Base-by-base conservation (phyloP, 169 alveolate species). In the Eimeria maxima region DNA sequence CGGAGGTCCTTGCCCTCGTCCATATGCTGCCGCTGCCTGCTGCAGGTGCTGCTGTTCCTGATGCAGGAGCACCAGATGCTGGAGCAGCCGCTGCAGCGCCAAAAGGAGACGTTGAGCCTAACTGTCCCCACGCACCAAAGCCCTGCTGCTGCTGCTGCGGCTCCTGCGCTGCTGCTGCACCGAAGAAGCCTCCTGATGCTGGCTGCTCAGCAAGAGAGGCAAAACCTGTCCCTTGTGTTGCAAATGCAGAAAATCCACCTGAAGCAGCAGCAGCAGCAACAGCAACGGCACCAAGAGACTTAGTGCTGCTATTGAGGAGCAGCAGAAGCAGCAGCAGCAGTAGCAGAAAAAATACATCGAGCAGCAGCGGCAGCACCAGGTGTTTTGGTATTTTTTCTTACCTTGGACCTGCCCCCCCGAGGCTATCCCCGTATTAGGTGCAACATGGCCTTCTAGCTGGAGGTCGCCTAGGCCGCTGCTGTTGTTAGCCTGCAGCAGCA, bases 111-210 rank as follows among this genome's bases (percentile, higher is more conserved):
- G 29, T 5, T 69, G 8, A 50, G 90, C 71, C 7, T 10, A 81
- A 57, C 67, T 57, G 45, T 7, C 90, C 90, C 90, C 90, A 81
- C 42, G 73, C 73, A 8, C 90, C 90, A 81, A 81, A 81, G 7
- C 90, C 90, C 90, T 81, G 90, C 71, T 81, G 90, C 55, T 81
- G 90, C 90, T 45, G 90, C 73, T 80, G 90, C 90, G 45, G 90
- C 90, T 80, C 55, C 90, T 80, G 90, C 90, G 90, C 50, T 6
- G 47, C 57, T 57, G 67, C 67, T 57, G 67, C 24, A 24, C 67
- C 90, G 24, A 81, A 81, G 57, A 81, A 81, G 24, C 90, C 90
- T 24, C 90, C 90, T 7, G 90, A 81, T 14, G 90, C 20, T 47
- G 71, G 73, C 71, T 81, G 90, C 73, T 81, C 73, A 8, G 67